Evolutionary conservation across 1,284 basidiomycete species (phyloP).

Genomic region (Inonotus hispidus): DNA sequence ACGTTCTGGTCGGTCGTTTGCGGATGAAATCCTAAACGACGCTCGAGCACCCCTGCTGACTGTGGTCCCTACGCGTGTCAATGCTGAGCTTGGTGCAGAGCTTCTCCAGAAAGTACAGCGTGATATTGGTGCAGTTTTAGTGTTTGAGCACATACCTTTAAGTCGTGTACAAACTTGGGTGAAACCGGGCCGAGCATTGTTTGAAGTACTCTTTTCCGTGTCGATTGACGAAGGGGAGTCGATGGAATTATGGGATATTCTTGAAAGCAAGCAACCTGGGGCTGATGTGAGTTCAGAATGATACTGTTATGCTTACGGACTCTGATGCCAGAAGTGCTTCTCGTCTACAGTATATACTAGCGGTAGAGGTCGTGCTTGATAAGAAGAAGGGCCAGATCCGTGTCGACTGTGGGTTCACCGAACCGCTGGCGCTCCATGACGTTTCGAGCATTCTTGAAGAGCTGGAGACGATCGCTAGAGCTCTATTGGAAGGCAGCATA

Average conservation of each 20-base stretch:
- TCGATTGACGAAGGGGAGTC: slow-evolving; percentile 30
- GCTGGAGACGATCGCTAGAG: slow-evolving; percentile 19
- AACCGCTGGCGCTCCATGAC: slow-evolving; percentile 22
- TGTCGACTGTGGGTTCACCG: slow-evolving; percentile 31
- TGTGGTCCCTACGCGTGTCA: slow-evolving; percentile 39
- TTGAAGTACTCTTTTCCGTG: slow-evolving; percentile 43
- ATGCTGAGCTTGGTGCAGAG: slow-evolving; percentile 26
- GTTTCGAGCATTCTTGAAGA: slow-evolving; percentile 25
- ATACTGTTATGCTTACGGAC: not conserved
- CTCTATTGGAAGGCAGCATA: slow-evolving; percentile 10
- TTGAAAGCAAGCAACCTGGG: slow-evolving; percentile 37
- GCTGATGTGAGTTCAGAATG: slow-evolving; percentile 36
- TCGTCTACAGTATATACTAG: slow-evolving; percentile 31
- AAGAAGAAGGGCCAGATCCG: slow-evolving; percentile 26
- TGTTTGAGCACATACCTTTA: slow-evolving; percentile 40
- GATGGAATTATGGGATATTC: slow-evolving; percentile 26
- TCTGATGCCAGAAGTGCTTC: not conserved
- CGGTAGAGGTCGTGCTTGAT: slow-evolving; percentile 40
- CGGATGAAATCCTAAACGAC: slow-evolving; percentile 34
- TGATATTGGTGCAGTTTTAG: slow-evolving; percentile 33
- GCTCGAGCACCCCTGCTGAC: slow-evolving; percentile 39
- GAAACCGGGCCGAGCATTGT: slow-evolving; percentile 32
- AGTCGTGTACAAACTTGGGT: slow-evolving; percentile 44
- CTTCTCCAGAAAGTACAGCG: slow-evolving; percentile 34
- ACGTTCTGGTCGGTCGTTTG: slow-evolving; percentile 41